Evolutionary conservation across 306 rosid genomes (phyloP), one percentile per base, ranked within the genome.

Genomic region (Cucurbita argyrosperma): DNA sequence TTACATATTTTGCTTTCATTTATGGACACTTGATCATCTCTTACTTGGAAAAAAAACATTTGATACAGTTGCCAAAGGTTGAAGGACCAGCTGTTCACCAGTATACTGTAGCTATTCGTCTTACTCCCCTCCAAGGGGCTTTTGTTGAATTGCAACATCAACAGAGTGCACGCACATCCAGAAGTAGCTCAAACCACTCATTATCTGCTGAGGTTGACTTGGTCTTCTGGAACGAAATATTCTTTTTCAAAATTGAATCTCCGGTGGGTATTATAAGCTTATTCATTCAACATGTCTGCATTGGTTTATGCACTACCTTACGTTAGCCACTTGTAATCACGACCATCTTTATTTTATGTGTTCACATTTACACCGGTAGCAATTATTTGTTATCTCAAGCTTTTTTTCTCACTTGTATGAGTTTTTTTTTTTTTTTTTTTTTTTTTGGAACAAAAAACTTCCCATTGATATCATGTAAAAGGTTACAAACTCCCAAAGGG

Each of bases 211-310:
- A 94, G 80, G 74, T 86, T 76, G 88, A 89, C 58, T 80, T 85
- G 61, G 92, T 94, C 87, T 58, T 80, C 74, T 94, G 99, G 99
- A 91, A 94, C 79, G 99, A 94, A 82, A 84, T 91, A 61, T 94
- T 91, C 83, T 90, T 88, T 87, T 94, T 94, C 85, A 94, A 87
- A 94, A 92, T 91, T 74, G 97, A 89, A 80, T 76, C 90, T 43
- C 87, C 86, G 80, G 99, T 94, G 86, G 46, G 85, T 82, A 47
- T 35, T 16, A 12, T 35, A 35, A 8, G 37, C 12, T 50, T 47
- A 43, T 70, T 62, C 63, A 46, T 63, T 13, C 30, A 63, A 72
- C 4, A 49, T 16, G 23, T 54, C 18, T 83, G 62, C 51, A 60
- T 54, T 45, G 56, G 10, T 57, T 54, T 43, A 16, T 40, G 9